A percentile compares a stretch with the other conserved stretches of the same genome.
Evolutionary conservation across 225 moss, liverwort and hornwort genomes (phyloP).

Genomic region (Climacium dendroides): DNA sequence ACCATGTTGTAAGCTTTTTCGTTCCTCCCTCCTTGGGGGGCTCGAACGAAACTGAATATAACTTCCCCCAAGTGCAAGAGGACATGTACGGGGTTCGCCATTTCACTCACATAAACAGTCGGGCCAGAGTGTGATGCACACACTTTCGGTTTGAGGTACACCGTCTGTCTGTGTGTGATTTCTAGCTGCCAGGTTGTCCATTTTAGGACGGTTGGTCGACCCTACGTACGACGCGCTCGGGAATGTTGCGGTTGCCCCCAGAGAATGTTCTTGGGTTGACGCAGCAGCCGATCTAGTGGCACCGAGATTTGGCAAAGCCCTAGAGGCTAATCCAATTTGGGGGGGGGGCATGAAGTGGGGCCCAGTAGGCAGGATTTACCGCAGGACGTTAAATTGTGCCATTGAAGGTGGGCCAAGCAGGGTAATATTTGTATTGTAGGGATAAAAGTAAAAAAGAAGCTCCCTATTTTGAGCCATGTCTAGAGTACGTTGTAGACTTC

Average conservation of each 20-base stretch:
- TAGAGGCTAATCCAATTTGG: too few species aligned
- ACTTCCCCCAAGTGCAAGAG: neutral
- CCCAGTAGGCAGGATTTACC: too few species aligned
- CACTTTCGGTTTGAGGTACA: neutral
- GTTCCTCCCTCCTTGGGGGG: neutral
- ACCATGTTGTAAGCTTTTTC: neutral
- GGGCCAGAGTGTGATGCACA: neutral
- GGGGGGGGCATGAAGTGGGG: too few species aligned
- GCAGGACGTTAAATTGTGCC: too few species aligned
- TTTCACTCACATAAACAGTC: neutral
- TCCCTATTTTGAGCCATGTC: too few species aligned
- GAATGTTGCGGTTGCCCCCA: neutral
- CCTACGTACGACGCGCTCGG: neutral
- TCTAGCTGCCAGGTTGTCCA: neutral
- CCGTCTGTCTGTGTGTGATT: neutral
- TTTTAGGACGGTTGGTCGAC: neutral
- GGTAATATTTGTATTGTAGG: too few species aligned
- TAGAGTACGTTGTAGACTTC: too few species aligned
- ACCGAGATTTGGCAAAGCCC: too few species aligned
- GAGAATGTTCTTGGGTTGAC: neutral
- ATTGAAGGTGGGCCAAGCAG: too few species aligned
- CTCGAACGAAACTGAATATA: neutral
- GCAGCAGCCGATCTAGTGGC: neutral
- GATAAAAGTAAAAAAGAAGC: too few species aligned
- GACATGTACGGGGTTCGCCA: too few species aligned